phyloP scores from a whole-genome alignment of 1,284 basidiomycete species.

The Heterobasidion occidentale region DNA sequence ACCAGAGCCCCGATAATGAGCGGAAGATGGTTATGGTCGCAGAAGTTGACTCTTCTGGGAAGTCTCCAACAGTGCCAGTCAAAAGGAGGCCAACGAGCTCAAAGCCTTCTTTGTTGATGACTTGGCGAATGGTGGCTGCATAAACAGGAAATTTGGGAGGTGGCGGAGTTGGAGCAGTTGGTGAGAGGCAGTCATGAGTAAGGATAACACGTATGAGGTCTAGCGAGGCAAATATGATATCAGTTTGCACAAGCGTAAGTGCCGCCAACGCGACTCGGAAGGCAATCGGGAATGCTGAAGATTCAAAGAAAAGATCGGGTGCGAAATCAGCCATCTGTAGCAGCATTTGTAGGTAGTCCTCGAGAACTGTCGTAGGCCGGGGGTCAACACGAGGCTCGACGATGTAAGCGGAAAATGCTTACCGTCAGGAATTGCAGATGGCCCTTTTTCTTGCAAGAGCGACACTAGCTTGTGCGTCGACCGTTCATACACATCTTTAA shows the following conservation, averaged over 20 bases:
- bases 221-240: slow-evolving; percentile 75
- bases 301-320: slow-evolving; percentile 75
- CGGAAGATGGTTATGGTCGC: slow-evolving; percentile 75
- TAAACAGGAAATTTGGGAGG: slow-evolving; percentile 61
- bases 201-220: slow-evolving; percentile 74
- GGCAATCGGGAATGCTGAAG: slow-evolving; percentile 65
- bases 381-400: not conserved
- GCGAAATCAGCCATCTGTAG: slow-evolving; percentile 60
- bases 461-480: slow-evolving; percentile 65
- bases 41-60: slow-evolving; percentile 80
- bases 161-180: slow-evolving; percentile 30
- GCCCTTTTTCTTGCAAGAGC: slow-evolving; percentile 58
- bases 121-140: slow-evolving; percentile 56
- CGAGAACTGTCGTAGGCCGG: slow-evolving; percentile 64
- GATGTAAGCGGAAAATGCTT: slow-evolving; percentile 15
- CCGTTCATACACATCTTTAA: slow-evolving; percentile 66
- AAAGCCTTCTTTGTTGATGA: slow-evolving; percentile 70
- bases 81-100: slow-evolving; percentile 69
- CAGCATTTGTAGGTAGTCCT: slow-evolving; percentile 89
- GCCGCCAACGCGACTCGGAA: slow-evolving; percentile 72
- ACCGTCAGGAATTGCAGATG: slow-evolving; percentile 80
- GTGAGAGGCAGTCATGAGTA: slow-evolving; percentile 61
- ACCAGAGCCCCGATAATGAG: slow-evolving; percentile 58
- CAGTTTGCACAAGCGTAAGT: slow-evolving; percentile 73
- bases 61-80: slow-evolving; percentile 76